These are phyloP conservation scores for Hyphodiscus sp. DNA, from an alignment of 2,329 filamentous ascomycete genomes.

Conservation along the genomic window DNA sequence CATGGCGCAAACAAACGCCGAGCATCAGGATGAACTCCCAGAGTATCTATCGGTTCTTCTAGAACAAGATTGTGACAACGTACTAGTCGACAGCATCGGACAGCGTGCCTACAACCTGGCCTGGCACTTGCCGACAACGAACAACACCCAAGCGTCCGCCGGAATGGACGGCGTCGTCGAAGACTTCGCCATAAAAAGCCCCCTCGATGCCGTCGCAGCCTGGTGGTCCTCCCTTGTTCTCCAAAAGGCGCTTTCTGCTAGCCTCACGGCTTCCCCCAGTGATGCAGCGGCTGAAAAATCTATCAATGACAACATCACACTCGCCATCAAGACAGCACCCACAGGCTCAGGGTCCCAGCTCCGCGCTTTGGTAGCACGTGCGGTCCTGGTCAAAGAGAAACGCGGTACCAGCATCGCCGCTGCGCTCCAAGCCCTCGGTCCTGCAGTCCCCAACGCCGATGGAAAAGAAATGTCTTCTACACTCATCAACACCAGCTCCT, in stretches of 20 bases:
- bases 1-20: constrained; percentile 38
- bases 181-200: constrained; percentile 76
- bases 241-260: constrained; percentile 60
- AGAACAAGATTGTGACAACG: constrained; percentile 73
- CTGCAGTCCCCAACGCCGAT: constrained; percentile 31
- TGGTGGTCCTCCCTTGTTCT: constrained; percentile 79
- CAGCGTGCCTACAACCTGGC: constrained; percentile 86
- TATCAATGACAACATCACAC: constrained; percentile 48
- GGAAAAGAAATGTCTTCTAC: constrained; percentile 25
- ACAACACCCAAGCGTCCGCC: constrained; percentile 55
- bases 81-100: constrained; percentile 69
- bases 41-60: constrained; percentile 71
- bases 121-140: constrained; percentile 72
- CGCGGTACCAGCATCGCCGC: constrained; percentile 50
- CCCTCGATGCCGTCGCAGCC: constrained; percentile 82
- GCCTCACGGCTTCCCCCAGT: constrained; percentile 49
- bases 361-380: constrained; percentile 52
- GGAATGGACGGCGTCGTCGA: constrained; percentile 80
- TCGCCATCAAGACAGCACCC: constrained; percentile 69
- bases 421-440: constrained; percentile 46
- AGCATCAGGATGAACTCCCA: constrained; percentile 57
- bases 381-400: constrained; percentile 47
- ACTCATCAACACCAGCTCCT: constrained; percentile 41
- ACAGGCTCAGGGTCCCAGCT: constrained; percentile 66
- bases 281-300: constrained; percentile 35